Conservation (phyloP, 2,329 filamentous ascomycete species). For the Cordyceps javanica region DNA sequence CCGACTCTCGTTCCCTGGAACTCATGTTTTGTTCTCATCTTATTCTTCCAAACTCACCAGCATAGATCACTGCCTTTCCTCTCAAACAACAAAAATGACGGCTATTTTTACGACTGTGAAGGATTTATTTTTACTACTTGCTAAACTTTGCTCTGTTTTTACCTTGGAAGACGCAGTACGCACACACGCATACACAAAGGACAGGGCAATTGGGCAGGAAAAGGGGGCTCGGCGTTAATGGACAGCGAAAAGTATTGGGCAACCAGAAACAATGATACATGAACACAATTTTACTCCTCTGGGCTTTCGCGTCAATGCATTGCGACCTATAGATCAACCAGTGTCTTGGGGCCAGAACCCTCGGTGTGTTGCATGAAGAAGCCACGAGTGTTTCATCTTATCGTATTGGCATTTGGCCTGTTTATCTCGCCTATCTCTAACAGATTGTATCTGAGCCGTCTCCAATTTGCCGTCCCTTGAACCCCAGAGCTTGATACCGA, state of each 20-base stretch:
- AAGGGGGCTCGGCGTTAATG: not conserved
- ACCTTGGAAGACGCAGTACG: not conserved
- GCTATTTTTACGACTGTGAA: not conserved
- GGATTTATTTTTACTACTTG: not conserved
- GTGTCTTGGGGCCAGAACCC: not conserved
- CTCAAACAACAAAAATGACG: not conserved
- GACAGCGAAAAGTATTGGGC: slow-evolving; percentile 4
- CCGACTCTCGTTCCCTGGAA: slow-evolving; percentile 45
- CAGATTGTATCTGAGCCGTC: not conserved
- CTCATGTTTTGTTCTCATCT: slow-evolving; percentile 44
- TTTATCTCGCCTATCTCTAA: not conserved
- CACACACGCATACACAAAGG: not conserved
- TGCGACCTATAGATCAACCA: not conserved
- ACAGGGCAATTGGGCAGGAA: not conserved
- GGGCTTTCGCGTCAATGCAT: not conserved
- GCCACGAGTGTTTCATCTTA: not conserved
- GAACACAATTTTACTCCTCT: not conserved
- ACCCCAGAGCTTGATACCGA: not conserved
- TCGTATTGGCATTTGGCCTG: not conserved
- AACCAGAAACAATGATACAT: slow-evolving; percentile 4
- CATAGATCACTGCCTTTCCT: not conserved
- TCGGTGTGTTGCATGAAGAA: too few species aligned
- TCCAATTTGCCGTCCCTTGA: not conserved
- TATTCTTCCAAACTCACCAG: slow-evolving; percentile 31
- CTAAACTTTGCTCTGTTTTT: not conserved